Conservation (phyloP, 1,139 yeast genomes). For the Torulaspora globosa region DNA sequence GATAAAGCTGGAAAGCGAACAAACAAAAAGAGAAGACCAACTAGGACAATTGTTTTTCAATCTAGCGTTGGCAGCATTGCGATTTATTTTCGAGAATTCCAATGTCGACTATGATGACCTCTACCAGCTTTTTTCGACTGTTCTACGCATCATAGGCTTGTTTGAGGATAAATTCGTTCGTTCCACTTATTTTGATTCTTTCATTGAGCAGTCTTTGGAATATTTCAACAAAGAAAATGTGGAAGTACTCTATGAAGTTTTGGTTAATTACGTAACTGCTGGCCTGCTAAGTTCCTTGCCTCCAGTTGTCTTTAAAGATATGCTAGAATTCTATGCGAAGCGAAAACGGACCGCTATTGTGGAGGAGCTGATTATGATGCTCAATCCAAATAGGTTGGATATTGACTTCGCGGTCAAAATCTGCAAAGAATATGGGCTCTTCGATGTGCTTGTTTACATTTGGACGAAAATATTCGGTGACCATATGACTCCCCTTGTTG, state of each 20-base stretch:
- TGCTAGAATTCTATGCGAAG: conserved; percentile 50
- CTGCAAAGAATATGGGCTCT: conserved; percentile 51
- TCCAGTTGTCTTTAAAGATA: conserved; percentile 55
- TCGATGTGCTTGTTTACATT: conserved; percentile 61
- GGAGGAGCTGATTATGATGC: conserved; percentile 61
- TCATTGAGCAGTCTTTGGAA: conserved; percentile 51
- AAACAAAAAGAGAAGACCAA: conserved; percentile 44
- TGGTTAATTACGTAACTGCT: conserved; percentile 50
- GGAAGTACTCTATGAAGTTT: conserved; percentile 44
- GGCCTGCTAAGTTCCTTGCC: conserved; percentile 50
- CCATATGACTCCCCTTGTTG: conserved; percentile 61
- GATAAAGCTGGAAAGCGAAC: conserved; percentile 31
- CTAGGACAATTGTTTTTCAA: conserved; percentile 55
- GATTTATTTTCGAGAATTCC: conserved; percentile 21
- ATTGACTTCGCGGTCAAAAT: conserved; percentile 64
- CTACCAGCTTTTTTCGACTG: conserved; percentile 15
- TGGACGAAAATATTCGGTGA: conserved; percentile 66
- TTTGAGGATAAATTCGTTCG: conserved; percentile 7
- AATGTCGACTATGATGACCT: conserved; percentile 13
- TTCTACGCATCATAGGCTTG: conserved; percentile 13
- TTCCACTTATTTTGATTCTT: conserved; percentile 3
- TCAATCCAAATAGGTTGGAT: conserved; percentile 66
- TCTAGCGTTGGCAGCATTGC: conserved; percentile 38
- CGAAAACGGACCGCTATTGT: conserved; percentile 45
- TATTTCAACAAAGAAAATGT: conserved; percentile 34